Evolutionary conservation across 106 monocot genomes (phyloP), one percentile per base, ranked within the genome.

Genomic region (Dendrobium huoshanense): DNA sequence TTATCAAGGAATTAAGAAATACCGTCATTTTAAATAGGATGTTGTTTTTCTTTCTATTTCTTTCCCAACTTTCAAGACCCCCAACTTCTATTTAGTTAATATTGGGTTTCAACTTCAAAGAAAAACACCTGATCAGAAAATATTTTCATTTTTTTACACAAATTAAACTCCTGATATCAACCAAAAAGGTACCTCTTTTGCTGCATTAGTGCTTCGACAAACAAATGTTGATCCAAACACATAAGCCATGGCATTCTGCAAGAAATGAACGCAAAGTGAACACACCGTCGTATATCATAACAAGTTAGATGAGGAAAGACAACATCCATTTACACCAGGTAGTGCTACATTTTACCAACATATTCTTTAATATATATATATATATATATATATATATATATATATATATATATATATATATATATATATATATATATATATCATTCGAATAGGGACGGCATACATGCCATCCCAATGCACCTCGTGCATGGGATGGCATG

Each of bases 151-250:
- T 70, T 37, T 31, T 2, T 40, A 15, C 22, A 15, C 27, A 31
- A 22, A 15, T 5, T 5, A 15, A 22, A 70, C 33, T 70, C 9
- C 11, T 70, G 0, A 31, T 3, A 31, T 70, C 13, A 37, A 37
- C 31, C 31, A 78, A 55, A 65, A 79, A 77, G 9, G 31, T 87
- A 98, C 98, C 92, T 92, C 86, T 82, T 91, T 94, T 65, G 98
- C 98, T 51, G 95, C 89, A 88, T 92, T 82, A 47, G 78, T 84
- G 83, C 79, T 85, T 86, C 79, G 79, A 84, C 98, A 98, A 82
- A 98, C 88, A 86, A 98, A 98, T 76, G 94, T 91, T 75, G 94
- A 98, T 27, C 98, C 98, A 87, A 98, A 95, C 73, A 92, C 94
- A 88, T 86, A 98, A 65, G 84, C 83, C 92, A 98, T 92, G 49